Percentiles rank a stretch among this genome's conserved stretches.
Evolutionary conservation across 495 filamentous ascomycete genomes (phyloP).

Genomic region (Hypoxylon perforatum): DNA sequence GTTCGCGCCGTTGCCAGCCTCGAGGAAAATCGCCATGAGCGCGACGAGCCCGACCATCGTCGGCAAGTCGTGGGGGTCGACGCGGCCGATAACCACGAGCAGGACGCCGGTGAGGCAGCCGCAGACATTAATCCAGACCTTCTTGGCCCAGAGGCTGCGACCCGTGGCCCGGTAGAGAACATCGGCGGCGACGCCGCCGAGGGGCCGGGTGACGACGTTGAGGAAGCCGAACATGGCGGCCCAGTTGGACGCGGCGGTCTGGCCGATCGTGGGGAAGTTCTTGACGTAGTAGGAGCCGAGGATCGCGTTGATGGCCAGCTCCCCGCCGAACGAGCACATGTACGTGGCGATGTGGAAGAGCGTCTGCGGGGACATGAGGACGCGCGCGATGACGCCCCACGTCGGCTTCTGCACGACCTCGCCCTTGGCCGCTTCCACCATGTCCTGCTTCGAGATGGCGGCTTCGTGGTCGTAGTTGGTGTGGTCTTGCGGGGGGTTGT

Average conservation of each 20-base stretch:
- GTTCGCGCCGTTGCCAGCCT: conserved; percentile 85
- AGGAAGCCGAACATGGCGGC: conserved; percentile 93
- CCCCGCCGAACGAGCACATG: conserved; percentile 85
- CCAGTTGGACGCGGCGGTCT: conserved; percentile 79
- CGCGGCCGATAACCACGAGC: conserved; percentile 74
- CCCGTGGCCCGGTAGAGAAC: conserved; percentile 72
- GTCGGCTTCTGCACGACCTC: conserved; percentile 76
- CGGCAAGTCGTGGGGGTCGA: conserved; percentile 66
- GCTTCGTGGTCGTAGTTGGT: conserved; percentile 61
- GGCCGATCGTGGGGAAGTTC: conserved; percentile 78
- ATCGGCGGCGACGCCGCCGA: conserved; percentile 79
- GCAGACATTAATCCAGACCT: conserved; percentile 72
- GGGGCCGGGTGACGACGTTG: conserved; percentile 79
- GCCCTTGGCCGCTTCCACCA: conserved; percentile 66
- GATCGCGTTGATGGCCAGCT: conserved; percentile 87
- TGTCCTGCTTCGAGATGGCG: conserved; percentile 63
- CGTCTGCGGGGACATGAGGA: conserved; percentile 74
- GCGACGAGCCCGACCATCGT: conserved; percentile 83
- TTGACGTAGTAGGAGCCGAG: conserved; percentile 81
- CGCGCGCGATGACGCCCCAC: conserved; percentile 65
- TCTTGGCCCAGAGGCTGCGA: conserved; percentile 77
- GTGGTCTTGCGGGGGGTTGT: conserved; percentile 44
- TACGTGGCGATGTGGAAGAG: conserved; percentile 76
- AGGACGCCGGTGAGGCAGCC: conserved; percentile 73
- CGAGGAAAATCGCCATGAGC: conserved; percentile 80